phyloP scores from a whole-genome alignment of 2,329 filamentous ascomycete species.

The Ophiostoma sp. region DNA sequence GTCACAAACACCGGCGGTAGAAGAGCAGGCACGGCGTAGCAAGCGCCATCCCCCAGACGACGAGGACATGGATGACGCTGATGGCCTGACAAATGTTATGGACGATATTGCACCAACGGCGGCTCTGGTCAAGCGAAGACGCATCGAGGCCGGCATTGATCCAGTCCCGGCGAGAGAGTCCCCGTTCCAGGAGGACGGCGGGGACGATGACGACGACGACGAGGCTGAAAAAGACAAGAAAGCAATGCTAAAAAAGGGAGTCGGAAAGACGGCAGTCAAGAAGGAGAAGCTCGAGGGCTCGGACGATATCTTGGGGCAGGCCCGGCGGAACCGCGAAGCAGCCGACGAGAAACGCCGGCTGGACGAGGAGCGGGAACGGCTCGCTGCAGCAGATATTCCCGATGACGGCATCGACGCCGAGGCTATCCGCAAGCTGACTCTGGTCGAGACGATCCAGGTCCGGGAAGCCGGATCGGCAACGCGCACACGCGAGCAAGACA shows the following conservation, averaged over 20 bases:
- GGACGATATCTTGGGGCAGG: slow-evolving; percentile 60
- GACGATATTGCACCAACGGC: slow-evolving; percentile 71
- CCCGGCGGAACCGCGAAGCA: slow-evolving; percentile 54
- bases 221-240: slow-evolving; percentile 27
- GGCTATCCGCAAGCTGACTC: slow-evolving; percentile 65
- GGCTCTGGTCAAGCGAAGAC: slow-evolving; percentile 71
- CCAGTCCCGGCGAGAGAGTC: slow-evolving; percentile 32
- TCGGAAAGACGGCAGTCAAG: slow-evolving; percentile 32
- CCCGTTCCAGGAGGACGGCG: slow-evolving; percentile 27
- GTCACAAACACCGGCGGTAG: slow-evolving; percentile 12
- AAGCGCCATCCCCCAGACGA: slow-evolving; percentile 14
- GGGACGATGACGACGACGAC: slow-evolving; percentile 24
- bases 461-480: slow-evolving; percentile 34
- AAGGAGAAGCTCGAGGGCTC: slow-evolving; percentile 49
- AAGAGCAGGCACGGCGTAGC: slow-evolving; percentile 24
- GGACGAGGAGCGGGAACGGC: slow-evolving; percentile 48
- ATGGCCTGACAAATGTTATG: slow-evolving; percentile 42
- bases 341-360: slow-evolving; percentile 55
- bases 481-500: slow-evolving; percentile 45
- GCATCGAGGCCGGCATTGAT: slow-evolving; percentile 54
- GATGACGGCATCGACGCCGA: slow-evolving; percentile 64
- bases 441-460: slow-evolving; percentile 72
- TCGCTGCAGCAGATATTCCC: slow-evolving; percentile 40
- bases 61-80: slow-evolving; percentile 34
- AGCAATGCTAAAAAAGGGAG: slow-evolving; percentile 26